These are phyloP conservation scores for Calonectria honghensis DNA, from an alignment of 2,329 filamentous ascomycete genomes.

Conservation along the genomic window DNA sequence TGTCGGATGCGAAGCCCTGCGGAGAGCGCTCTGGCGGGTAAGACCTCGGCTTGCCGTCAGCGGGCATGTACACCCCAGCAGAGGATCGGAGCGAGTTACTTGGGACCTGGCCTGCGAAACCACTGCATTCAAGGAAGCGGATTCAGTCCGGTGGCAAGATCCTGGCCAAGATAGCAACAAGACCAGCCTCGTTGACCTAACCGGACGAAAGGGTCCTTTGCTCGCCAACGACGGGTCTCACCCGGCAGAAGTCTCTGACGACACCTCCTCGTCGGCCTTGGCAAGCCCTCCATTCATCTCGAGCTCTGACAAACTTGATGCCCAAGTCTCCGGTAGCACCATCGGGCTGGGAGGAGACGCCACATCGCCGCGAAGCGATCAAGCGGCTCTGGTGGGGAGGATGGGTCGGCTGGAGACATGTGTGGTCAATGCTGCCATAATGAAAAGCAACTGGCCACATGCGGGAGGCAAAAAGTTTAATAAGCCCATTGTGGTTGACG, in stretches of 20 bases:
- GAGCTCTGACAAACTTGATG: slow-evolving; percentile 45
- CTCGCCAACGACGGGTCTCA: slow-evolving; percentile 69
- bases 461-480: slow-evolving; percentile 78
- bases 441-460: slow-evolving; percentile 80
- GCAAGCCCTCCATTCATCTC: slow-evolving; percentile 37
- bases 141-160: slow-evolving; percentile 73
- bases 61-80: slow-evolving; percentile 82
- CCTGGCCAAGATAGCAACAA: slow-evolving; percentile 73
- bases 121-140: slow-evolving; percentile 66
- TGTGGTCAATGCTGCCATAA: slow-evolving; percentile 86
- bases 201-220: slow-evolving; percentile 62
- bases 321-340: slow-evolving; percentile 50
- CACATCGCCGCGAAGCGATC: slow-evolving; percentile 65
- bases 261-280: slow-evolving; percentile 21
- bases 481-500: slow-evolving; percentile 89
- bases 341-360: slow-evolving; percentile 63
- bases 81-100: slow-evolving; percentile 77
- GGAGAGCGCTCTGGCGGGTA: slow-evolving; percentile 74
- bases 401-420: slow-evolving; percentile 80
- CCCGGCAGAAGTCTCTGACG: slow-evolving; percentile 37
- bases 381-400: slow-evolving; percentile 62
- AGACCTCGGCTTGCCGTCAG: slow-evolving; percentile 80
- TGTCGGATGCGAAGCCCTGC: slow-evolving; percentile 77
- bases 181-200: slow-evolving; percentile 78
- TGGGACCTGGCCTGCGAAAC: slow-evolving; percentile 72